A percentile compares a stretch with the other conserved stretches of the same genome.
Evolutionary conservation across 179 eudicot species (phyloP).

Genomic region (Heliamphora pulchella): DNA sequence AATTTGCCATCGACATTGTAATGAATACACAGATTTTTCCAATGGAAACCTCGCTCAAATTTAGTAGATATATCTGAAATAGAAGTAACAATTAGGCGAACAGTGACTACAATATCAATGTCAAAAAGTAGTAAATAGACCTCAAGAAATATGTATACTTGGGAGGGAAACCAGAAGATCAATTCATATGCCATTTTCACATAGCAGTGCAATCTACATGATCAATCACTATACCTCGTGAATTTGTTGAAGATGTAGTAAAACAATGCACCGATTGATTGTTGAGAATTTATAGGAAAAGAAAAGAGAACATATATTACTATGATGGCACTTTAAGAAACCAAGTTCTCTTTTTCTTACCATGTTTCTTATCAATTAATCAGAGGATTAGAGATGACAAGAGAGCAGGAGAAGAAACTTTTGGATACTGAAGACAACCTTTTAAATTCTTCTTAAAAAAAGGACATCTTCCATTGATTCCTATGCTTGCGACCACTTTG

Average conservation of each 20-base stretch:
- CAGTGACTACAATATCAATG: neutral
- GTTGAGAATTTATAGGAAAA: neutral
- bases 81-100: neutral
- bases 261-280: neutral
- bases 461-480: neutral
- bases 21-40: constrained; percentile 6
- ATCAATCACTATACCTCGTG: neutral
- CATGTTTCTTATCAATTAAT: neutral
- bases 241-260: neutral
- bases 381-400: neutral
- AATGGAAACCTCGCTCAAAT: neutral
- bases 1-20: constrained; percentile 32
- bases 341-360: neutral
- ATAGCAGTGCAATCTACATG: neutral
- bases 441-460: no score
- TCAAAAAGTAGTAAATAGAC: neutral
- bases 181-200: neutral
- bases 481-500: neutral
- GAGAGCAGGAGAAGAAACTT: neutral
- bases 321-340: neutral
- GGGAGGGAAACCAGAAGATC: neutral
- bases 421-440: neutral
- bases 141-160: neutral
- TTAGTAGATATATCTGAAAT: constrained; percentile 1
- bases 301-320: constrained; percentile 8